Evolutionary conservation across 1,284 basidiomycete genomes (phyloP), one percentile per base, ranked within the genome.

Genomic region (Moesziomyces antarcticus): DNA sequence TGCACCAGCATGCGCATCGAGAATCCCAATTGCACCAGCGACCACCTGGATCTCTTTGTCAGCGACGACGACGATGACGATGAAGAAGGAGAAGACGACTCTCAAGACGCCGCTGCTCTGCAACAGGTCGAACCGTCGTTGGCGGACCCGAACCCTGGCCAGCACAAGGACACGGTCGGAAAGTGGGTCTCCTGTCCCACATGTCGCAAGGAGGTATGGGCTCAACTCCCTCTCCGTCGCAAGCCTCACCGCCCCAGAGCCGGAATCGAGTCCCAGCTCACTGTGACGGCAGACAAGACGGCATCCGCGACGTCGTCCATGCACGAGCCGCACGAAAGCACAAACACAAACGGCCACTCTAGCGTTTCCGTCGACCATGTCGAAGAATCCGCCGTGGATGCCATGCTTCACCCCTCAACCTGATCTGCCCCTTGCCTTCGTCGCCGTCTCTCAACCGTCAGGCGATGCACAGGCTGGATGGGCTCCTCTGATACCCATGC

Each of bases 171-270:
- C 25, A 74, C 72, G 13, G 62, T 78, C 0, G 81, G 81, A 20
- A 81, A 80, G 44, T 83, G 81, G 81, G 77, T 83, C 27, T 74
- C 48, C 27, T 83, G 81, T 44, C 73, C 80, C 0, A 43, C 67
- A 6, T 82, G 80, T 51, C 59, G 80, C n/a, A 73, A 74, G 25
- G 78, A 82, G 46, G 69, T 66, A 21, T 82, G 80, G 80, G 80
- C 77, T 1, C 56, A 74, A 33, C 53, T 82, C 16, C 81, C 81
- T 10, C 51, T 72, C 20, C 58, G 67, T 27, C 54, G 50, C 25
- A 62, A 63, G 25, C 77, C 77, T 7, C 53, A 55, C 21, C 59
- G 65, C 11, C 30, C 30, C 5, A 33, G 11, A 33, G 30, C 30
- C 30, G 30, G 13, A 33, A 33, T 33, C 30, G 30, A 11, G 30